Base-by-base conservation (phyloP, 352 stramenopile species). In the Globisporangium recalcitrans region DNA sequence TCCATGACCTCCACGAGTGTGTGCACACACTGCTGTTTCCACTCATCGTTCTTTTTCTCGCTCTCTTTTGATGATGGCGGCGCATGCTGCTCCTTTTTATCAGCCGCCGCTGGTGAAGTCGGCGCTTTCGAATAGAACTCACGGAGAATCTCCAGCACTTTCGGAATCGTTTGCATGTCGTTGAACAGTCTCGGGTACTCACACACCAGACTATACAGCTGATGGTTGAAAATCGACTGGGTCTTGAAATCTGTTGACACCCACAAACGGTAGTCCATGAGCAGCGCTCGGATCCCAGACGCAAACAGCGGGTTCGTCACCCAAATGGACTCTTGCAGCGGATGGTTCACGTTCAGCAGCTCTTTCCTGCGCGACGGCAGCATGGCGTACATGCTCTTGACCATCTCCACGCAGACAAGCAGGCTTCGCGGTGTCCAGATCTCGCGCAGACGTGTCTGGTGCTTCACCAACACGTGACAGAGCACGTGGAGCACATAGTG, bases 151-250 rank as follows among this genome's bases (percentile, higher is more conserved):
- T 92, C 81, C 14, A 94, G 60, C 0, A 92, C 51, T 53, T 86
- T 83, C 5, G 76, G 49, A 0, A 92, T 77, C 13, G 70, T 64
- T 16, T 87, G 69, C 36, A 93, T 64, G 32, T 90, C 78, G 60
- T 90, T 88, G 32, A 93, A 78, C 7, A 80, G 56, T 55, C 78
- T 74, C 7, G 83, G 85, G 46, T 88, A 75, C 36, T 90, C 80
- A 27, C 79, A 90, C 1, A 78, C 80, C n/a, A 94, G 59, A 5
- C 68, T 63, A 55, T 92, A 88, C 5, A 94, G 67, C 58, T 94
- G 83, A 62, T 91, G 85, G 46, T 85, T 85, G 62, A 78, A 92
- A 44, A 93, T 90, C 5, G 82, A 91, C 63, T 93, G 85, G 1
- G 80, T 87, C 63, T 90, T 94, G 46, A 70, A 90, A 53, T 79